phyloP scores from a whole-genome alignment of 352 stramenopile species.

The Globisporangium emineosum region DNA sequence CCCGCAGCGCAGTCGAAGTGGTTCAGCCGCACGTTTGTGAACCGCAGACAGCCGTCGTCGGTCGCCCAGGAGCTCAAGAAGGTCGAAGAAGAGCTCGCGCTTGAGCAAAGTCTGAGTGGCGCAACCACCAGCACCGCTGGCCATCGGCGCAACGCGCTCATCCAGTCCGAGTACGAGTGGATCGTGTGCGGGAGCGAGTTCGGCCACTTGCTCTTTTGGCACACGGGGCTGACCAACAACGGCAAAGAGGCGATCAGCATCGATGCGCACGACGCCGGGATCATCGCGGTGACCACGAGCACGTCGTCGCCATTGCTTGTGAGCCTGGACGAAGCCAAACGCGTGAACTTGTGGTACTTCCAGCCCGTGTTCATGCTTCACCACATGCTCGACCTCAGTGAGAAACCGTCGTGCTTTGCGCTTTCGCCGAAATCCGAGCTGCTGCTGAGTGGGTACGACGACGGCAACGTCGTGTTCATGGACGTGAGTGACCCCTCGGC shows the following conservation, averaged over 20 bases:
- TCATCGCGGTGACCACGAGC: conserved; percentile 40
- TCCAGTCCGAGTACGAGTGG: conserved; percentile 60
- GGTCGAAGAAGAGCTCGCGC: conserved; percentile 6
- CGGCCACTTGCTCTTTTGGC: conserved; percentile 70
- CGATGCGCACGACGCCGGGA: conserved; percentile 49
- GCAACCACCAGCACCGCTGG: neutral
- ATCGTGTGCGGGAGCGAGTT: conserved; percentile 59
- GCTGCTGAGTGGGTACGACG: conserved; percentile 58
- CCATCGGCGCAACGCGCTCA: conserved; percentile 23
- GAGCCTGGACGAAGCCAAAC: conserved; percentile 42
- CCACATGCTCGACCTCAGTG: conserved; percentile 47
- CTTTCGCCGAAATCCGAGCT: conserved; percentile 52
- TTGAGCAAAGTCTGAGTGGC: neutral
- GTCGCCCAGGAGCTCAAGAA: conserved; percentile 16
- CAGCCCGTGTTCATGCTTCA: conserved; percentile 53
- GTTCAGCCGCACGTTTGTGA: conserved; percentile 33
- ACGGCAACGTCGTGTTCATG: conserved; percentile 52
- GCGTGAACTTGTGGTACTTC: conserved; percentile 54
- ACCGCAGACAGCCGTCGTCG: conserved; percentile 20
- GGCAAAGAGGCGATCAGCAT: conserved; percentile 43
- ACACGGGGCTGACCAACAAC: conserved; percentile 42
- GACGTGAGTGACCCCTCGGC: conserved; percentile 32
- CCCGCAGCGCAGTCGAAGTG: conserved; percentile 27
- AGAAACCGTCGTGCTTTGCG: conserved; percentile 47
- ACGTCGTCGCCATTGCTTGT: conserved; percentile 47